phyloP scores from a whole-genome alignment of 1,284 basidiomycete genomes.

The Thecaphora thlaspeos region DNA sequence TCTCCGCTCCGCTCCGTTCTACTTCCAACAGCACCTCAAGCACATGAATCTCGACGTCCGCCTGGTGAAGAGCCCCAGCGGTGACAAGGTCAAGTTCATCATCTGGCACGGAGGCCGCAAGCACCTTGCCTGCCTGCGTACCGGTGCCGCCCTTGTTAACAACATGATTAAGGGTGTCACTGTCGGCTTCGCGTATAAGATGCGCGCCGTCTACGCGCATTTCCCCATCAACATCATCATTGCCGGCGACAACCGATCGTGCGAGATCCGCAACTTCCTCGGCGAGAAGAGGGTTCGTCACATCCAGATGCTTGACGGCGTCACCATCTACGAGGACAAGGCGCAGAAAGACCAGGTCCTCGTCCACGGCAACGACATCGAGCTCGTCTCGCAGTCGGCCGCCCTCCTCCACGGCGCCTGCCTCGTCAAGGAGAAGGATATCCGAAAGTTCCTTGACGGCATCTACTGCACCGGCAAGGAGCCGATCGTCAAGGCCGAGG shows the following conservation, averaged over 20 bases:
- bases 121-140: conserved; percentile 96
- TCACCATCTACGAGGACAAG: conserved; percentile 84
- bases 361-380: conserved; percentile 63
- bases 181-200: conserved; percentile 98
- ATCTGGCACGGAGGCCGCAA: conserved; percentile 98
- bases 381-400: conserved; percentile 57
- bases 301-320: conserved; percentile 87
- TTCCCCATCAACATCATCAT: conserved; percentile 99
- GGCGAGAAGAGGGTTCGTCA: conserved; percentile 89
- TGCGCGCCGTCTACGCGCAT: conserved; percentile 87
- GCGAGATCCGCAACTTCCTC: conserved; percentile 99
- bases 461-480: conserved; percentile 89
- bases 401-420: conserved; percentile 56
- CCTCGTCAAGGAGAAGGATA: conserved; percentile 61
- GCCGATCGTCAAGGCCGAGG: conserved; percentile 62
- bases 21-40: conserved; percentile 51
- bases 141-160: conserved; percentile 87
- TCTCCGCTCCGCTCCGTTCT: neutral
- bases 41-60: conserved; percentile 59
- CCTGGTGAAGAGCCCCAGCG: conserved; percentile 60
- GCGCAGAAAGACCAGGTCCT: conserved; percentile 77
- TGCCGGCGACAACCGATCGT: conserved; percentile 71
- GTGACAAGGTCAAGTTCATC: conserved; percentile 79
- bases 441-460: conserved; percentile 62
- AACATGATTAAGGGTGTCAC: conserved; percentile 88